Evolutionary conservation across 2,329 filamentous ascomycete genomes (phyloP).

Genomic region (Coniochaeta ligniaria): DNA sequence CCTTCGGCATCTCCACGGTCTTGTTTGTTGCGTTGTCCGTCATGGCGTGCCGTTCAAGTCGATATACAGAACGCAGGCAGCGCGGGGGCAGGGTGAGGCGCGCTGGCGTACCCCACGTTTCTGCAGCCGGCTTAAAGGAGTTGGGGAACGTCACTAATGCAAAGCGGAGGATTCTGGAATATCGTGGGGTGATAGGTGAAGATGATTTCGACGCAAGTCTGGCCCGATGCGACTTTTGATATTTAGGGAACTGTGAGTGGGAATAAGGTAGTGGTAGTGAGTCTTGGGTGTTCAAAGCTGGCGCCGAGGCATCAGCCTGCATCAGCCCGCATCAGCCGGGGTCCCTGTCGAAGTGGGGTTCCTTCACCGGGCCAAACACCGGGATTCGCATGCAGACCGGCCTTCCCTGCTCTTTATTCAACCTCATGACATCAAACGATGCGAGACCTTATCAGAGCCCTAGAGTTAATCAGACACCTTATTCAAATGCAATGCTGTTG

Average conservation of each 20-base stretch:
- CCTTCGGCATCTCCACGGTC: neutral
- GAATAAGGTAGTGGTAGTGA: neutral
- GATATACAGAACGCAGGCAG: neutral
- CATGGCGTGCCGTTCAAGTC: neutral
- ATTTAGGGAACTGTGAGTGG: neutral
- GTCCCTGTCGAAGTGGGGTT: neutral
- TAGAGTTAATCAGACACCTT: neutral
- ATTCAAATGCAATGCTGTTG: neutral
- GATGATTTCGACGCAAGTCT: neutral
- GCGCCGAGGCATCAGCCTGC: neutral
- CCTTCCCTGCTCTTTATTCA: neutral
- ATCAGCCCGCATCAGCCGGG: neutral
- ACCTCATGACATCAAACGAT: neutral
- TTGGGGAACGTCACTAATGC: neutral
- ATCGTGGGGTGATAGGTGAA: neutral
- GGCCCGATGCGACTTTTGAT: neutral
- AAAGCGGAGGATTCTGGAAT: neutral
- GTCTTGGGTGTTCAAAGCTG: neutral
- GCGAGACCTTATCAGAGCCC: neutral
- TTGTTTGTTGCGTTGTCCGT: neutral
- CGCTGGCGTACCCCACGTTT: neutral
- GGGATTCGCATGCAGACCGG: neutral
- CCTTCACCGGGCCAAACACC: neutral
- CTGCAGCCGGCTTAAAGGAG: neutral
- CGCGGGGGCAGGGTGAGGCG: neutral